A percentile compares a stretch with the other conserved stretches of the same genome.
Conservation (phyloP, 768 basidiomycete genomes). For the Mrakia frigida region DNA sequence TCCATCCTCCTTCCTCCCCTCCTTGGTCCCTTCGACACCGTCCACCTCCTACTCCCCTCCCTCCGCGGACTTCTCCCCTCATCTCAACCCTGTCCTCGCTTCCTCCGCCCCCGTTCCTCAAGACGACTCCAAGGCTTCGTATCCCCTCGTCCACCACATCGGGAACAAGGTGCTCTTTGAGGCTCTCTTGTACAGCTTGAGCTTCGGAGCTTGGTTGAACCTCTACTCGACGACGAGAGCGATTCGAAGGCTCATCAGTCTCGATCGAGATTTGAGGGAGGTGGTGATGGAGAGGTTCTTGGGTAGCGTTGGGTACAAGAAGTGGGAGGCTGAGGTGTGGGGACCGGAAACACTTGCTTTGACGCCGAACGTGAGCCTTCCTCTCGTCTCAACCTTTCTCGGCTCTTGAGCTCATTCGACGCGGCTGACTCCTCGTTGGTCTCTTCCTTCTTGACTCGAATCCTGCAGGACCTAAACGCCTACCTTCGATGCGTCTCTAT, state of each 20-base stretch:
- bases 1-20: neutral
- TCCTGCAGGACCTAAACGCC: constrained; percentile 65
- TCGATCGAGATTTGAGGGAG: constrained; percentile 56
- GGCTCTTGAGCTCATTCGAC: neutral
- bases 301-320: constrained; percentile 63
- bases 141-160: constrained; percentile 40
- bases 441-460: constrained; percentile 22
- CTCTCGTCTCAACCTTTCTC: neutral
- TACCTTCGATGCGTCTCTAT: constrained; percentile 75
- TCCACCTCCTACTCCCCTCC: neutral
- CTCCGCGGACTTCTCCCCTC: neutral
- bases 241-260: constrained; percentile 52
- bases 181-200: constrained; percentile 55
- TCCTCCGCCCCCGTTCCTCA: neutral
- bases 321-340: constrained; percentile 54
- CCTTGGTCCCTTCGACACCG: neutral
- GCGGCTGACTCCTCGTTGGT: constrained; percentile 1
- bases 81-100: neutral
- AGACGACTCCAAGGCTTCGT: neutral
- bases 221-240: constrained; percentile 58
- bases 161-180: constrained; percentile 54
- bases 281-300: constrained; percentile 64
- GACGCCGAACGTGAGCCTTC: constrained; percentile 54
- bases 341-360: constrained; percentile 57
- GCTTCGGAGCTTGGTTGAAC: constrained; percentile 68